Conservation (phyloP, 176 grass and related monocot species). For the Hyparrhenia diplandra region DNA sequence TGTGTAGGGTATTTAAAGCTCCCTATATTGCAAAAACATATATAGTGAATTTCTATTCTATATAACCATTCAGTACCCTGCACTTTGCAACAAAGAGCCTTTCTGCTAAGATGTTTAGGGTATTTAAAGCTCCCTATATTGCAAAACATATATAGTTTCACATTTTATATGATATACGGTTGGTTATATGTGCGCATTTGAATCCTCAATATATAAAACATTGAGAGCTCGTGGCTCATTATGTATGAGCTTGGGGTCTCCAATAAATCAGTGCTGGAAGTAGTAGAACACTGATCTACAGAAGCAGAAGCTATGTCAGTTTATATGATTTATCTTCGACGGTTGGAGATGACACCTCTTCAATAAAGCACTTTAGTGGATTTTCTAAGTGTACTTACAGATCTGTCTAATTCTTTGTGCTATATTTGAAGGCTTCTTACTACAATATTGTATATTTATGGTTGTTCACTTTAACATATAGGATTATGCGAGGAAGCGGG, state of each 20-base stretch:
- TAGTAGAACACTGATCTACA: neutral
- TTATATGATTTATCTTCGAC: too few species aligned
- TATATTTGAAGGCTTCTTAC: neutral
- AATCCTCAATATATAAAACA: neutral
- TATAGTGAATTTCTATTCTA: constrained; percentile 14
- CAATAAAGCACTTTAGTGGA: neutral
- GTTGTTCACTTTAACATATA: constrained; percentile 28
- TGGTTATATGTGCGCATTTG: neutral
- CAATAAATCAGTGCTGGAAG: neutral
- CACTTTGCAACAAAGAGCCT: too few species aligned
- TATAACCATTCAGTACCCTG: neutral
- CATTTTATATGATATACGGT: neutral
- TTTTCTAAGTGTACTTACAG: neutral
- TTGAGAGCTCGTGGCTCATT: too few species aligned
- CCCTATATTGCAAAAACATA: too few species aligned
- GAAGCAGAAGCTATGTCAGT: neutral
- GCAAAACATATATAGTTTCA: neutral
- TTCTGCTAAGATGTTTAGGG: neutral
- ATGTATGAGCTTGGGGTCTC: neutral
- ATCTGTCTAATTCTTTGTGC: neutral
- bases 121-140: neutral
- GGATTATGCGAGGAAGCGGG: constrained; percentile 79
- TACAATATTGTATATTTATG: constrained; percentile 14
- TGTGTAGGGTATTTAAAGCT: neutral
- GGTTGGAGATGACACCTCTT: neutral